Evolutionary conservation across 345 rosid species (phyloP).

Genomic region (Eucalyptus victrix): DNA sequence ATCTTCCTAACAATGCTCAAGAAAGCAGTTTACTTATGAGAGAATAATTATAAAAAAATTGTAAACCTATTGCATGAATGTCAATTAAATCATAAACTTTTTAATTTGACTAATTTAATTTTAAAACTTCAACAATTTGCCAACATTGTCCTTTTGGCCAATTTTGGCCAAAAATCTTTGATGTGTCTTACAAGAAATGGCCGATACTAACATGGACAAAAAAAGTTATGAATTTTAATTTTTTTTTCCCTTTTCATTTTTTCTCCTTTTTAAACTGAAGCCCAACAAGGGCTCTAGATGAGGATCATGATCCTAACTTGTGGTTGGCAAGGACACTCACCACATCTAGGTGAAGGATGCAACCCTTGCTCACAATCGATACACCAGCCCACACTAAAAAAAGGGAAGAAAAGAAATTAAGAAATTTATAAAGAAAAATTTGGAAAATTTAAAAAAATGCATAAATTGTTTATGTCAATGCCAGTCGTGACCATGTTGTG

Average conservation of each 20-base stretch:
- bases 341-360: fast-evolving
- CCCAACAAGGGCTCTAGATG: fast-evolving
- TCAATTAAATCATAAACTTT: fast-evolving
- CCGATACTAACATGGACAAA: fast-evolving
- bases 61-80: fast-evolving
- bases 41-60: not conserved
- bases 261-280: not conserved
- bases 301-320: not conserved
- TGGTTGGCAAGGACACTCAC: too few species aligned
- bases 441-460: fast-evolving
- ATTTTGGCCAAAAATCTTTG: not conserved
- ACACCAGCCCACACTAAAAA: not conserved
- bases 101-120: not conserved
- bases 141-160: not conserved
- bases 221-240: not conserved
- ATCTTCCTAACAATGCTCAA: not conserved
- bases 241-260: fast-evolving
- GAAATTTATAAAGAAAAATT: not conserved
- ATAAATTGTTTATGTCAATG: not conserved
- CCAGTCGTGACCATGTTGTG: fast-evolving
- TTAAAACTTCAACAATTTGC: not conserved
- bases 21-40: not conserved
- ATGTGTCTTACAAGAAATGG: not conserved
- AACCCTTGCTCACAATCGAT: not conserved
- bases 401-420: not conserved